Conservation (phyloP, 2,329 filamentous ascomycete species). For the Zalaria sp. region DNA sequence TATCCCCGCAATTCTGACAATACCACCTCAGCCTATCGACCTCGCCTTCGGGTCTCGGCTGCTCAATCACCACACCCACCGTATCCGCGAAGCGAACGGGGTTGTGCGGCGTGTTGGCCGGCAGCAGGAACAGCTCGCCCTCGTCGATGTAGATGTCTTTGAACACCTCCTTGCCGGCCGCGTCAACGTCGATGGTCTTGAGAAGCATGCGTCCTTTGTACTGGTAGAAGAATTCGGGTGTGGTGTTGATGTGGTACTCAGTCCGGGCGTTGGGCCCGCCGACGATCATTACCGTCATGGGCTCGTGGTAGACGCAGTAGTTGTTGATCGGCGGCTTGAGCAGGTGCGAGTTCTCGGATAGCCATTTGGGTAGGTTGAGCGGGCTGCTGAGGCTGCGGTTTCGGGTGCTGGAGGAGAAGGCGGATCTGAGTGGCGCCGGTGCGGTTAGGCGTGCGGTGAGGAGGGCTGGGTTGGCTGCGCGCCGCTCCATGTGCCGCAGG, state of each 20-base stretch:
- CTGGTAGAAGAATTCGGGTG: conserved; percentile 97
- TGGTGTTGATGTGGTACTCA: conserved; percentile 96
- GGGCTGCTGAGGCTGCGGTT: conserved; percentile 14
- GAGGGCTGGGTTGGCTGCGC: too few relatives aligned
- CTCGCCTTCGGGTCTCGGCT: conserved; percentile 54
- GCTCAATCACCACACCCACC: conserved; percentile 87
- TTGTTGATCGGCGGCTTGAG: conserved; percentile 93
- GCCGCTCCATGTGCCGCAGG: too few relatives aligned
- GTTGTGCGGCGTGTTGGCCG: conserved; percentile 91
- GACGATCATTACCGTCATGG: conserved; percentile 81
- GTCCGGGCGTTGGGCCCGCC: conserved; percentile 91
- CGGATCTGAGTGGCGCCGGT: not conserved
- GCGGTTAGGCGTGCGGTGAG: too few relatives aligned
- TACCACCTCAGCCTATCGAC: conserved; percentile 85
- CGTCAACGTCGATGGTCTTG: conserved; percentile 62
- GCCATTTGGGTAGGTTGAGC: conserved; percentile 40
- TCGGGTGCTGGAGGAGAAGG: not conserved
- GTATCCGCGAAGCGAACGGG: conserved; percentile 87
- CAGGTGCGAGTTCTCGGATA: conserved; percentile 80
- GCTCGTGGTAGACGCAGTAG: conserved; percentile 85
- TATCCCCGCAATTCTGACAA: conserved; percentile 52
- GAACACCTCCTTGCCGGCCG: conserved; percentile 39
- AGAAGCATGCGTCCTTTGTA: conserved; percentile 87
- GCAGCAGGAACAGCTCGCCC: conserved; percentile 86
- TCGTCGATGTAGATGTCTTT: conserved; percentile 80